Base-by-base conservation (phyloP, 495 filamentous ascomycete species). In the Hypoxylon rickii region DNA sequence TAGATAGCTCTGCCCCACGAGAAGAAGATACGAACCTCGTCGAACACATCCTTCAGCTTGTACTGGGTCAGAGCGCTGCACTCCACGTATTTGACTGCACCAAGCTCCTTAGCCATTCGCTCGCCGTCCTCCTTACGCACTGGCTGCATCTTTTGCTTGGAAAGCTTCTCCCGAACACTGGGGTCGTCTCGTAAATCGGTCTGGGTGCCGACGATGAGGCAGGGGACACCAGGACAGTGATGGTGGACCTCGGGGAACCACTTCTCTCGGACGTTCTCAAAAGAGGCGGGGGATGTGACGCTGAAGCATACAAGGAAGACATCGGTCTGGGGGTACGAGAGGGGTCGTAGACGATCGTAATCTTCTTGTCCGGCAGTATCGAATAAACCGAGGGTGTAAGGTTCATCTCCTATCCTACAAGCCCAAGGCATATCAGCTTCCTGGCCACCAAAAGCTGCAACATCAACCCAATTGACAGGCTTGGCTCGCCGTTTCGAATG, bases 291-390 rank as follows among this genome's bases (percentile, higher is more conserved):
- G 10, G 94, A 97, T 24, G 93, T 97, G 62, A 98, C 94, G 67
- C 89, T 95, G 74, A 98, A 98, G 76, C 94, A 98, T 61, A 98
- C 92, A 33, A 98, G 85, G 76, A 98, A 98, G 42, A 98, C 94
- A 70, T 98, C 94, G 59, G 94, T 98, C 75, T 98, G 94, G 0
- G 94, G 94, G 67, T 98, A 98, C 44, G 94, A 97, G 50, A 97
- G 82, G 12, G 94, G 94, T 31, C 94, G 90, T 34, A 98, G 85
- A 51, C 94, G 89, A 75, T 98, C 94, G 73, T 98, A 97, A 85
- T 98, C 94, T 78, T 98, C 94, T 79, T 98, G 94, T 64, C 94
- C 94, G 43, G 94, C 94, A 22, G 94, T 98, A 86, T 98, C 94
- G 68, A 98, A 98, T 6, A 98, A 83, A 22, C 94, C 94, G 32